These are phyloP conservation scores for Phytopythium ostracodes DNA, from an alignment of 352 stramenopile genomes.

Conservation along the genomic window DNA sequence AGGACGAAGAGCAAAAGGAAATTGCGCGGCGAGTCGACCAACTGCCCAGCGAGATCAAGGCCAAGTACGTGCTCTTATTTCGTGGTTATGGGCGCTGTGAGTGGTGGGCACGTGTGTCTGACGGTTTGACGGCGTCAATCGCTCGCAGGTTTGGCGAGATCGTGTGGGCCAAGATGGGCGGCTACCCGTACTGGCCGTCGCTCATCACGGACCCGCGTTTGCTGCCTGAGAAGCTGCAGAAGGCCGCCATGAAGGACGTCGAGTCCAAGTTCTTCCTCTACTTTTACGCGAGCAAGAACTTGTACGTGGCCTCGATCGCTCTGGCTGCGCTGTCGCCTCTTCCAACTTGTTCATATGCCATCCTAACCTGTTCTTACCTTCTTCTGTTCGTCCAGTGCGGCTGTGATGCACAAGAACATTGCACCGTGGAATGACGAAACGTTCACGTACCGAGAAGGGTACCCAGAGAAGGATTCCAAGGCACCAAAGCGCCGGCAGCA, in stretches of 20 bases:
- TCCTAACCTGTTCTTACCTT: not conserved
- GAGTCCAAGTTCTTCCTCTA: constrained; percentile 72
- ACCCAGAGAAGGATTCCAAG: constrained; percentile 66
- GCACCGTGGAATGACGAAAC: constrained; percentile 72
- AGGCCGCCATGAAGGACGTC: constrained; percentile 43
- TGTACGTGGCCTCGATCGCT: constrained; percentile 26
- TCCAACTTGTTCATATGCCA: not conserved
- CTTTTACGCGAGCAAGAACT: constrained; percentile 79
- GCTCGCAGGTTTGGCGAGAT: constrained; percentile 59
- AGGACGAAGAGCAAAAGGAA: constrained; percentile 34
- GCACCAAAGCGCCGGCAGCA: constrained; percentile 60
- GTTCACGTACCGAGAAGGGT: constrained; percentile 54
- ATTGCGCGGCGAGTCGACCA: constrained; percentile 35
- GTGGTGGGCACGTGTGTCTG: not conserved
- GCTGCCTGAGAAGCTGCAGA: constrained; percentile 41
- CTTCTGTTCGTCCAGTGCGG: constrained; percentile 25
- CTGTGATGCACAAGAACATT: constrained; percentile 60
- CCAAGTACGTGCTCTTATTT: constrained; percentile 32
- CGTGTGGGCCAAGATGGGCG: constrained; percentile 79
- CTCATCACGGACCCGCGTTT: constrained; percentile 64
- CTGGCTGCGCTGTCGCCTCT: not conserved
- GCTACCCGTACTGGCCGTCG: constrained; percentile 79
- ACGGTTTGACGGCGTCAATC: not conserved
- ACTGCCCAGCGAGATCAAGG: constrained; percentile 54
- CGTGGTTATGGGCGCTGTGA: not conserved